Percentiles rank a stretch among this genome's conserved stretches.
phyloP scores from a whole-genome alignment of 306 rosid genomes.

The Aeschynomene evenia region DNA sequence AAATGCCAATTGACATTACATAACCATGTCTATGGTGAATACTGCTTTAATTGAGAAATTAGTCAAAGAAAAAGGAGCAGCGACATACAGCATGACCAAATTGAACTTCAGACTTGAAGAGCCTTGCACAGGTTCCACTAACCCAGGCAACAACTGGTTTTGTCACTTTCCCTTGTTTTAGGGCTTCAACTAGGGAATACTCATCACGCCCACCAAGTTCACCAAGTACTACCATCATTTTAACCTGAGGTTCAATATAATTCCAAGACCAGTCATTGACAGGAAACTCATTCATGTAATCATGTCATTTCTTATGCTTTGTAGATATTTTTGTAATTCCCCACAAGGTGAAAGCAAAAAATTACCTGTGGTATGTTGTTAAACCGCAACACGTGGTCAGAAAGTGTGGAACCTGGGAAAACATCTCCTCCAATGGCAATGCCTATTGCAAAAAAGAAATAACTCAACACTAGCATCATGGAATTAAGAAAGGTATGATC shows the following conservation, averaged over 20 bases:
- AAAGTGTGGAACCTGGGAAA: slow-evolving; percentile 97
- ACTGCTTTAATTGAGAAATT: slow-evolving; percentile 9
- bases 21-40: slow-evolving; percentile 25
- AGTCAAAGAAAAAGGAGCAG: slow-evolving; percentile 23
- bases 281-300: slow-evolving; percentile 16
- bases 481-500: slow-evolving; percentile 18
- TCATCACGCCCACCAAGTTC: slow-evolving; percentile 99
- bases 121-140: slow-evolving; percentile 98
- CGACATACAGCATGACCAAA: slow-evolving; percentile 98
- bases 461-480: slow-evolving; percentile 22
- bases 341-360: slow-evolving; percentile 23
- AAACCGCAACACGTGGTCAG: slow-evolving; percentile 96
- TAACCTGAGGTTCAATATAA: slow-evolving; percentile 58
- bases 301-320: neutral
- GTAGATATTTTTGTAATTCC: slow-evolving; percentile 23
- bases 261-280: slow-evolving; percentile 24
- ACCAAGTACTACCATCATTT: slow-evolving; percentile 95
- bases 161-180: slow-evolving; percentile 88
- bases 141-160: slow-evolving; percentile 99
- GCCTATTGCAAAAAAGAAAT: slow-evolving; percentile 53
- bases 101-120: slow-evolving; percentile 99
- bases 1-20: slow-evolving; percentile 29
- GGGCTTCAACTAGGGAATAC: slow-evolving; percentile 93
- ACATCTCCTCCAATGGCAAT: slow-evolving; percentile 99
- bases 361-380: slow-evolving; percentile 96